Base-by-base conservation (phyloP, 2,329 filamentous ascomycete genomes). In the Pseudogymnoascus pannorum region DNA sequence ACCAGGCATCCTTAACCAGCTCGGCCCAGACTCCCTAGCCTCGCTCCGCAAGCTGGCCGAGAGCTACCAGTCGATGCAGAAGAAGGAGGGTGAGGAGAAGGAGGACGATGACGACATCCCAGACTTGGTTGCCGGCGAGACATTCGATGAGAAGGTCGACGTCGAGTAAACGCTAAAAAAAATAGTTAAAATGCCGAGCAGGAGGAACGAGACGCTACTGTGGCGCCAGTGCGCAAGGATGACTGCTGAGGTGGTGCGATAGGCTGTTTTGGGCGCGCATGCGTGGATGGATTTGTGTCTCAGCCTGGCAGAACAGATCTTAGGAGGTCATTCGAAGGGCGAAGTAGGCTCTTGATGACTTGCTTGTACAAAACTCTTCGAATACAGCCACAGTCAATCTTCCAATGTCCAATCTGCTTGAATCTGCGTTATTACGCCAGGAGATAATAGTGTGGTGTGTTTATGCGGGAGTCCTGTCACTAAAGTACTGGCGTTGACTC, bases 61-160 rank as follows among this genome's bases (percentile, higher is more conserved):
- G 86, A 95, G 89, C 85, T 99, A 99, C 86, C 94, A 99, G 87
- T 94, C 86, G 82, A 87, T 97, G 86, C 93, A 97, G 82, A 96
- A 96, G 88, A 88, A 87, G 74, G 89, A 91, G 77, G 90, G 82
- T 63, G 85, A 89, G 74, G 89, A 86, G 72, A 87, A 89, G 77
- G 85, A 87, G 71, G 85, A 87, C 62, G 91, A 94, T 65, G 92
- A 96, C 70, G 94, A 97, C 77, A 99, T 99, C 76, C 94, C 94
- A 71, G 92, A 97, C 71, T 84, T 99, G 69, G 93, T 99, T 66
- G 91, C 92, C 74, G 94, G 94, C 73, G 91, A 96, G 84, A 96
- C 91, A 85, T 99, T 99, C 74, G 94, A 99, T 84, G 89, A 86
- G 79, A 97, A 97, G 81, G 91, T 94, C 77, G 92, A 96, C 22